Base-by-base conservation (phyloP, 2,329 filamentous ascomycete genomes). In the Furcasterigmium furcatum region DNA sequence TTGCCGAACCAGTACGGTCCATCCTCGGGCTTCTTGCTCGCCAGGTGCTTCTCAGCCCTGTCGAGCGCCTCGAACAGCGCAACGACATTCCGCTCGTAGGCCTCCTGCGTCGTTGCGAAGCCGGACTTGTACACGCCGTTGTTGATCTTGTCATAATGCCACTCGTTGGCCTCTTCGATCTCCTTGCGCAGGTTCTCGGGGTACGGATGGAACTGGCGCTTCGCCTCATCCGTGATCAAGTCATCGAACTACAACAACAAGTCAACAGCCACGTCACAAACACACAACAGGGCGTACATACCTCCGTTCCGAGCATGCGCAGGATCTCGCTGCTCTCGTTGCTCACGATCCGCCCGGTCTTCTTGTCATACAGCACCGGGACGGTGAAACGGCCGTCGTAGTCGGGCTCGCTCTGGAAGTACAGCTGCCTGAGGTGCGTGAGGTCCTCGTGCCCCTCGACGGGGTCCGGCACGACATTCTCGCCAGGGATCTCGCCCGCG, bases 261-360 rank as follows among this genome's bases (percentile, higher is more conserved):
- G 34, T 36, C 16, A 36, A 16, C 16, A 8, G 4, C n/a, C n/a
- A 12, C 9, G n/a, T 36, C 32, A 10, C 5, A 12, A 8, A 27
- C 16, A 10, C n/a, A 9, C 30, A 22, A 12, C 20, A 22, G 32
- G 22, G 7, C 4, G 19, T 16, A 16, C 43, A 9, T 9, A 51
- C 50, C 58, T 82, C 88, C 35, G 76, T 77, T 61, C 88, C 88
- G 50, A 96, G 73, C 88, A 96, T 95, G 61, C 91, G 84, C 63
- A 96, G 84, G 62, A 96, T 96, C 71, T 96, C 91, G 54, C 85
- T 84, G 65, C 87, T 90, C 76, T 96, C 91, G 55, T 96, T 96
- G 79, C 79, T 94, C 51, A 96, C 91, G 59, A 96, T 95, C 27
- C 73, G 79, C 58, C 84, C 78, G 43, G 73, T 69, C 70, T 86